Evolutionary conservation across 306 rosid species (phyloP).

Genomic region (Rubus idaeus): DNA sequence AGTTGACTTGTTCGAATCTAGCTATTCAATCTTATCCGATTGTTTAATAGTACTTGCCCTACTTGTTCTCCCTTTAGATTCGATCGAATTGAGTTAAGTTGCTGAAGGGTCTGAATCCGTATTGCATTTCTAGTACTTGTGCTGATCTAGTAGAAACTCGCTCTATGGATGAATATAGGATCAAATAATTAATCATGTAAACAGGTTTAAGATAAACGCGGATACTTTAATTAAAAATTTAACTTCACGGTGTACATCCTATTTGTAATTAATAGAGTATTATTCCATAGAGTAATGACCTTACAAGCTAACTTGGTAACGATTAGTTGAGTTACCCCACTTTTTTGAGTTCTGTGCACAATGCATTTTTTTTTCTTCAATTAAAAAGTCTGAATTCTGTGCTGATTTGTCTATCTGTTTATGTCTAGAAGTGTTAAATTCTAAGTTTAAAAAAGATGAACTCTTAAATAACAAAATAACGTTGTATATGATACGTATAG

Average conservation of each 20-base stretch:
- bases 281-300: too few species aligned
- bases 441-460: background rate
- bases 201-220: too few species aligned
- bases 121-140: background rate
- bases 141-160: too few species aligned
- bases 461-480: background rate
- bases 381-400: background rate
- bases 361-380: background rate
- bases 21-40: background rate
- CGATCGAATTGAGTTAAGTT: background rate
- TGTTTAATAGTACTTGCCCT: too few species aligned
- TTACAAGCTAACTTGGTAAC: too few species aligned
- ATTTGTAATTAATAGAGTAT: too few species aligned
- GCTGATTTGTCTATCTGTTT: background rate
- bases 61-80: background rate
- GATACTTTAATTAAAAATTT: too few species aligned
- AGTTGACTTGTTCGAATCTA: background rate
- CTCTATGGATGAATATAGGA: too few species aligned
- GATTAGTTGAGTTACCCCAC: too few species aligned
- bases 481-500: background rate
- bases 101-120: background rate
- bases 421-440: background rate
- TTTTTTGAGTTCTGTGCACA: too few species aligned
- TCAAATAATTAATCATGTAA: too few species aligned
- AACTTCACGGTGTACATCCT: too few species aligned